A percentile compares a stretch with the other conserved stretches of the same genome.
Conservation (phyloP, 2,329 filamentous ascomycete genomes). For the Clarireedia paspali region DNA sequence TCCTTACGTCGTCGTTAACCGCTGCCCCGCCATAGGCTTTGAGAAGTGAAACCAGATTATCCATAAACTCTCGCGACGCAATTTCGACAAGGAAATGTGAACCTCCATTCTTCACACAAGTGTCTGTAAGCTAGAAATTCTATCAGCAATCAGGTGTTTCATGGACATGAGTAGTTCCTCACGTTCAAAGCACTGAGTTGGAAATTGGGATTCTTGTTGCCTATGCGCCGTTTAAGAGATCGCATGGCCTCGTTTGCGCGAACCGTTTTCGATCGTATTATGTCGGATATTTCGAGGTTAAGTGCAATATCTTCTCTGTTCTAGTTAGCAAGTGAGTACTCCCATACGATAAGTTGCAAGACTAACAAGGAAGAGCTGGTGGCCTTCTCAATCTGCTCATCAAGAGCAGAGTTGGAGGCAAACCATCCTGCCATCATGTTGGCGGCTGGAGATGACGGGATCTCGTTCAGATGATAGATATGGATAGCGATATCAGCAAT, state of each 20-base stretch:
- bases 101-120: conserved; percentile 97
- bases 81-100: conserved; percentile 92
- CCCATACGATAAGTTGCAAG: conserved; percentile 10
- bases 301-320: conserved; percentile 87
- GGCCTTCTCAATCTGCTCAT: conserved; percentile 94
- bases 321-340: conserved; percentile 18
- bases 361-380: conserved; percentile 80
- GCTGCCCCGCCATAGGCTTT: conserved; percentile 68
- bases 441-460: neutral
- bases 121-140: conserved; percentile 73
- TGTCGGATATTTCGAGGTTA: conserved; percentile 95
- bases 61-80: conserved; percentile 95
- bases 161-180: conserved; percentile 17
- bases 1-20: conserved; percentile 77
- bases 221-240: conserved; percentile 86
- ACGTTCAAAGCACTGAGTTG: conserved; percentile 93
- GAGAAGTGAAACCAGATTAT: conserved; percentile 85
- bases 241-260: conserved; percentile 98
- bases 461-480: neutral
- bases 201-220: conserved; percentile 95
- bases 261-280: conserved; percentile 95
- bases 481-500: neutral
- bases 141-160: conserved; percentile 24
- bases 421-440: conserved; percentile 94
- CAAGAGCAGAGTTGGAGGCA: conserved; percentile 82